These are phyloP conservation scores for Amylocarpus encephaloides DNA, from an alignment of 2,329 filamentous ascomycete genomes.

Conservation along the genomic window DNA sequence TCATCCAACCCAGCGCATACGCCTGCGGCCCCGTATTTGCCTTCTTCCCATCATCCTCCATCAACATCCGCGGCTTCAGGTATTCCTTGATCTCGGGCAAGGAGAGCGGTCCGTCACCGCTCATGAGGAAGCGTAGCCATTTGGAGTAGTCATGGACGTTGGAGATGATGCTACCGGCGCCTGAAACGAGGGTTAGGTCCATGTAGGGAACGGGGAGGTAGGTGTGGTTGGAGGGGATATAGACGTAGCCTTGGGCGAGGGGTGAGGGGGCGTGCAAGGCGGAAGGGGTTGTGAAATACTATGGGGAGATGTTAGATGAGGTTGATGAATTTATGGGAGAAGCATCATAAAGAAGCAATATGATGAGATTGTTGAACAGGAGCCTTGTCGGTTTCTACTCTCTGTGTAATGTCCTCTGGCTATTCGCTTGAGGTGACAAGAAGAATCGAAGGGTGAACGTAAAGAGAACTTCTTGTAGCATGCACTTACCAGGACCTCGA, in stretches of 20 bases:
- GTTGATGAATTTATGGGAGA: not conserved
- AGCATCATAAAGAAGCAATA: no score
- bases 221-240: constrained; percentile 8
- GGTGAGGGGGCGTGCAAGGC: constrained; percentile 18
- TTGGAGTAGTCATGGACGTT: constrained; percentile 44
- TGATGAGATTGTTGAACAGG: no score
- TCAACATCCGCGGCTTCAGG: constrained; percentile 31
- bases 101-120: constrained; percentile 33
- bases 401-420: no score
- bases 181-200: constrained; percentile 32
- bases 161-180: constrained; percentile 41
- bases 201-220: constrained; percentile 14
- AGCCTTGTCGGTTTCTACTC: no score
- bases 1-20: constrained; percentile 39
- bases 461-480: no score
- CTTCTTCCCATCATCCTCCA: constrained; percentile 2
- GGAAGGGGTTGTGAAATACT: constrained; percentile 25
- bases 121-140: constrained; percentile 45
- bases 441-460: no score
- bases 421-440: no score
- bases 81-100: constrained; percentile 31
- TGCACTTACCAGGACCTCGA: no score
- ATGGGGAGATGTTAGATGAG: not conserved
- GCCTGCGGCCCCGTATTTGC: constrained; percentile 28
- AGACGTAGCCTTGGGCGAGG: constrained; percentile 40